phyloP scores from a whole-genome alignment of 2,329 filamentous ascomycete genomes.

The Fusarium subglutinans region DNA sequence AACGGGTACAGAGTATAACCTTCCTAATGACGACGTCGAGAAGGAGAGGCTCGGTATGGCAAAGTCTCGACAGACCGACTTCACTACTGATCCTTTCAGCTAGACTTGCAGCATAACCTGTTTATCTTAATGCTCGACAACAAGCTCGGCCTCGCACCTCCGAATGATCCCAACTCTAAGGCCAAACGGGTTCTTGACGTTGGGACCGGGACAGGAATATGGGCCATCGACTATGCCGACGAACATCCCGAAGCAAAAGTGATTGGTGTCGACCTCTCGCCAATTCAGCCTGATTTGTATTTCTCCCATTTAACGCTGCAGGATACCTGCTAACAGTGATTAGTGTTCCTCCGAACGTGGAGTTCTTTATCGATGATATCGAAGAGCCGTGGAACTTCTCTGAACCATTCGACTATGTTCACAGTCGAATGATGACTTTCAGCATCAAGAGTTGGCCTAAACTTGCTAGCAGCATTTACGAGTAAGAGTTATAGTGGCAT shows the following conservation, averaged over 20 bases:
- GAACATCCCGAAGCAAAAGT: constrained; percentile 17
- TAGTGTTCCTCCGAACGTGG: constrained; percentile 32
- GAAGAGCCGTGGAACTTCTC: constrained; percentile 30
- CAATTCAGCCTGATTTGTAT: constrained; percentile 32
- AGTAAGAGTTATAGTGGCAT: background rate
- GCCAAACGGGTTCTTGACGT: constrained; percentile 9
- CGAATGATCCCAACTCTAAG: background rate
- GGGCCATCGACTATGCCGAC: constrained; percentile 23
- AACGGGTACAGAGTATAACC: background rate
- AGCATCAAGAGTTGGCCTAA: constrained; percentile 30
- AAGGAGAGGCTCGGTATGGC: background rate
- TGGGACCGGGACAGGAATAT: constrained; percentile 14
- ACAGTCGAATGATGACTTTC: constrained; percentile 34
- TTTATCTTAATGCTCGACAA: constrained; percentile 2
- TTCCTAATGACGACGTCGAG: constrained; percentile 15
- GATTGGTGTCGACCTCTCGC: constrained; percentile 27
- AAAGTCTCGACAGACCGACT: accelerated
- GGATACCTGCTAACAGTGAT: background rate
- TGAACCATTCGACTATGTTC: constrained; percentile 33
- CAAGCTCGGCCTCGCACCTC: constrained; percentile 7
- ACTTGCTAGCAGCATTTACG: constrained; percentile 5
- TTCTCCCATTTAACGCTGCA: background rate
- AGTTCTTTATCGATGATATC: constrained; percentile 33
- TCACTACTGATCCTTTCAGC: accelerated
- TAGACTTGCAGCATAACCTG: constrained; percentile 12